Evolutionary conservation across 2,329 filamentous ascomycete species (phyloP).

Genomic region (Diaporthe citriasiana): DNA sequence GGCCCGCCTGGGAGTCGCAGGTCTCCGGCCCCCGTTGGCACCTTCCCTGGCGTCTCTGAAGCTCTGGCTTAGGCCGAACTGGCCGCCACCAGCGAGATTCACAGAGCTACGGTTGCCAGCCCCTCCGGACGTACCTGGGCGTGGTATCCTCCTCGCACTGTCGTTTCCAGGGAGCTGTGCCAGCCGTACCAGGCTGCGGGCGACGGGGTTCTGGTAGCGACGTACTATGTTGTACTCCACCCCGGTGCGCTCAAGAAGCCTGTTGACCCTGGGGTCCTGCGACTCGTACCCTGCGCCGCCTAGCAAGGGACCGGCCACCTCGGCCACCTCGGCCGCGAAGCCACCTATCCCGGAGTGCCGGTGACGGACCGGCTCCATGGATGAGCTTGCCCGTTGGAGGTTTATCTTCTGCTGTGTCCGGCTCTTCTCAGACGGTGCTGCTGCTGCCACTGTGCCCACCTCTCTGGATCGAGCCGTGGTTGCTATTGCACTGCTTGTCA

Average conservation of each 20-base stretch:
- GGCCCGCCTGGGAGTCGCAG: constrained; percentile 37
- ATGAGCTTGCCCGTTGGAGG: constrained; percentile 79
- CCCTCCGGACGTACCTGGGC: constrained; percentile 49
- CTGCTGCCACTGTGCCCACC: constrained; percentile 58
- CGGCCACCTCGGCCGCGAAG: constrained; percentile 53
- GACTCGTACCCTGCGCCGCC: constrained; percentile 70
- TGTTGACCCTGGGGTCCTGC: constrained; percentile 73
- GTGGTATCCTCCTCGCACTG: constrained; percentile 64
- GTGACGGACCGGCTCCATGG: constrained; percentile 76
- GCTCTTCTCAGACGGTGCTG: constrained; percentile 68
- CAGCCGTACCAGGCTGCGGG: constrained; percentile 70
- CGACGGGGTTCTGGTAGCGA: constrained; percentile 79
- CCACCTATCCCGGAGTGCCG: constrained; percentile 49
- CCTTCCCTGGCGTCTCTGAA: constrained; percentile 45
- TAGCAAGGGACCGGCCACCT: constrained; percentile 62
- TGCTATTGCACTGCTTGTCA: constrained; percentile 42
- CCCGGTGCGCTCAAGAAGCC: constrained; percentile 77
- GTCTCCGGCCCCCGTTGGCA: constrained; percentile 29
- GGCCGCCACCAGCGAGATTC: constrained; percentile 48
- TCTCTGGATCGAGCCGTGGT: constrained; percentile 44
- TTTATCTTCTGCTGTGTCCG: constrained; percentile 83
- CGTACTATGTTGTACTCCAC: constrained; percentile 82
- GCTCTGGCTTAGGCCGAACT: constrained; percentile 57
- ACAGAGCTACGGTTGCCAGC: constrained; percentile 46
- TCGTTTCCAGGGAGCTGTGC: constrained; percentile 66